These are phyloP conservation scores for Penicillium herquei DNA, from an alignment of 495 filamentous ascomycete genomes.

Conservation along the genomic window DNA sequence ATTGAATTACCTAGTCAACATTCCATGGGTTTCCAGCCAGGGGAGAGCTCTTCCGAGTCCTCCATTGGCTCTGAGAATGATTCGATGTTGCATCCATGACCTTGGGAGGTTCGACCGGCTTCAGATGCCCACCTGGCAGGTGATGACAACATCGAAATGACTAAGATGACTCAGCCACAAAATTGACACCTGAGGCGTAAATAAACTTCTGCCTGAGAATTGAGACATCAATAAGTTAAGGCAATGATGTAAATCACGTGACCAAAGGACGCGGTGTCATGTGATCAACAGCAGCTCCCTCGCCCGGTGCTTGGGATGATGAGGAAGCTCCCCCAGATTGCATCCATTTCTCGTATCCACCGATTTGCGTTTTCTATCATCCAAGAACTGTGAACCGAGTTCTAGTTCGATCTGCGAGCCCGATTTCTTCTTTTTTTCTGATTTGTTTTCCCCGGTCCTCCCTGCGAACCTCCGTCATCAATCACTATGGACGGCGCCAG, in stretches of 20 bases:
- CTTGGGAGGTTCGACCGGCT: neutral
- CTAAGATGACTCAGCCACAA: neutral
- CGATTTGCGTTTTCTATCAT: constrained; percentile 16
- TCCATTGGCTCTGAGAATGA: neutral
- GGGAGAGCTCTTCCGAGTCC: neutral
- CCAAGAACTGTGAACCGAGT: neutral
- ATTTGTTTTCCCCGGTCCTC: neutral
- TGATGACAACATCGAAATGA: neutral
- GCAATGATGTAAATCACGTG: constrained; percentile 6
- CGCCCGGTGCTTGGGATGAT: constrained; percentile 21
- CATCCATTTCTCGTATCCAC: constrained; percentile 11
- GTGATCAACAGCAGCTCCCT: constrained; percentile 35
- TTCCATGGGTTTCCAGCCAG: neutral
- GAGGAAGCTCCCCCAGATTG: constrained; percentile 25
- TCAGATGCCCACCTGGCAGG: too few relatives aligned
- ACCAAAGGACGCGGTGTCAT: constrained; percentile 17
- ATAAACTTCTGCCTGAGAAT: neutral
- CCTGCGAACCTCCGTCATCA: constrained; percentile 7
- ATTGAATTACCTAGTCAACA: neutral
- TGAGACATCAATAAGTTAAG: too few relatives aligned
- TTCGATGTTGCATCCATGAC: neutral
- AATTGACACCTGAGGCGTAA: neutral
- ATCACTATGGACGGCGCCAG: constrained; percentile 49
- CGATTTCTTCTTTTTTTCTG: neutral
- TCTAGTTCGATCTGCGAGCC: neutral